phyloP scores from a whole-genome alignment of 495 filamentous ascomycete species.

The Penicillium egyptiacum region DNA sequence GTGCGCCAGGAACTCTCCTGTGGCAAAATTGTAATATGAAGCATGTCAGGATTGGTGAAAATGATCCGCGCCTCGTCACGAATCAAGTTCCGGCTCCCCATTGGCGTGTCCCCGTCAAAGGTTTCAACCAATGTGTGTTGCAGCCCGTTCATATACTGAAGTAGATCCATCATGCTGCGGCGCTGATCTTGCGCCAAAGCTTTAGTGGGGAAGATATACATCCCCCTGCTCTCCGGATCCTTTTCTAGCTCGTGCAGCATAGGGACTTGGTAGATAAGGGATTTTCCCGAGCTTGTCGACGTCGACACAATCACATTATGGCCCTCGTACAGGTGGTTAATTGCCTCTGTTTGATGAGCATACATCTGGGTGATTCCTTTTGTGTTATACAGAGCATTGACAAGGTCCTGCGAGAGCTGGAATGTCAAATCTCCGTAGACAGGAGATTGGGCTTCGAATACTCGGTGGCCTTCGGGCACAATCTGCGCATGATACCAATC shows the following conservation, averaged over 20 bases:
- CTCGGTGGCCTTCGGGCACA: conserved; percentile 88
- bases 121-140: conserved; percentile 80
- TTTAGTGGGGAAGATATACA: conserved; percentile 99
- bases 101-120: conserved; percentile 92
- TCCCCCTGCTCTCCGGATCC: conserved; percentile 73
- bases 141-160: conserved; percentile 76
- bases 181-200: conserved; percentile 94
- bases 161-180: conserved; percentile 80
- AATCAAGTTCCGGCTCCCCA: conserved; percentile 72
- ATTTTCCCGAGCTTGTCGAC: conserved; percentile 95
- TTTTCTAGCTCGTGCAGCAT: conserved; percentile 85
- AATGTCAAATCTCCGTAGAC: conserved; percentile 85
- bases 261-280: conserved; percentile 92
- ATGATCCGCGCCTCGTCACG: conserved; percentile 90
- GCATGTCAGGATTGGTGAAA: conserved; percentile 98
- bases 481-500: conserved; percentile 92
- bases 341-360: conserved; percentile 91
- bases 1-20: conserved; percentile 87
- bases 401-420: conserved; percentile 80
- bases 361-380: conserved; percentile 85
- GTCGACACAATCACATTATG: conserved; percentile 90
- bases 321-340: conserved; percentile 82
- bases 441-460: conserved; percentile 84
- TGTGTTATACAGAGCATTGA: conserved; percentile 92
- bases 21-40: conserved; percentile 91